A percentile compares a stretch with the other conserved stretches of the same genome.
Evolutionary conservation across 228 moss, liverwort and hornwort genomes (phyloP).

Genomic region (Sphagnum magellanicum): DNA sequence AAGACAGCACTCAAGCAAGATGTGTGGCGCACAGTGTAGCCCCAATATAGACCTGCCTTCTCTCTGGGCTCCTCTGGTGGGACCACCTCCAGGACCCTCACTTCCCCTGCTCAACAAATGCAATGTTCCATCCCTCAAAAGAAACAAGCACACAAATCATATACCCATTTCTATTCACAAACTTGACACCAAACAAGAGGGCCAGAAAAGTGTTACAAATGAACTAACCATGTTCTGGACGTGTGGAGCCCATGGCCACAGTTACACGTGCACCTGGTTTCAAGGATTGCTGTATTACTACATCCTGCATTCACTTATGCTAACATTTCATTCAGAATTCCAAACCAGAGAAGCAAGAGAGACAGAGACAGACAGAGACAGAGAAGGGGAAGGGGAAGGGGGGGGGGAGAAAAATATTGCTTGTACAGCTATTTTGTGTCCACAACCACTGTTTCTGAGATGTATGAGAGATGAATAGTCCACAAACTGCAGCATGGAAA

Average conservation of each 20-base stretch:
- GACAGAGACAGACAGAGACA: no score
- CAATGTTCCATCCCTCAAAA: background rate
- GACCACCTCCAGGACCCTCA: slow-evolving; percentile 56
- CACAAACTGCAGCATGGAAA: no score
- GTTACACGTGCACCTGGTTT: slow-evolving; percentile 73
- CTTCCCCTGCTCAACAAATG: slow-evolving; percentile 20
- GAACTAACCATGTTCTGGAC: slow-evolving; percentile 31
- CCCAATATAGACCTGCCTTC: slow-evolving; percentile 72
- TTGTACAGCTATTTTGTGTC: no score
- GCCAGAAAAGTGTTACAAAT: background rate
- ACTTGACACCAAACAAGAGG: no score
- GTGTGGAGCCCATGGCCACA: slow-evolving; percentile 72
- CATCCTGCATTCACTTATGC: slow-evolving; percentile 49
- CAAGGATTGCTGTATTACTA: slow-evolving; percentile 53
- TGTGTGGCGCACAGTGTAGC: slow-evolving; percentile 79
- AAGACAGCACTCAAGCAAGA: slow-evolving; percentile 68
- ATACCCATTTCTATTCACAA: background rate
- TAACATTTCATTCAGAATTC: background rate
- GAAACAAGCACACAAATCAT: slow-evolving; percentile 2
- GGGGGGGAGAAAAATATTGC: no score
- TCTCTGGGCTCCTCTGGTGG: slow-evolving; percentile 76
- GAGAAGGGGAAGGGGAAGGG: no score
- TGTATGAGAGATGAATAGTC: no score
- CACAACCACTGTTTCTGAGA: no score
- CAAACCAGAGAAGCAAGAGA: no score